Evolutionary conservation across 768 basidiomycete species (phyloP).

Genomic region (Postia placenta): DNA sequence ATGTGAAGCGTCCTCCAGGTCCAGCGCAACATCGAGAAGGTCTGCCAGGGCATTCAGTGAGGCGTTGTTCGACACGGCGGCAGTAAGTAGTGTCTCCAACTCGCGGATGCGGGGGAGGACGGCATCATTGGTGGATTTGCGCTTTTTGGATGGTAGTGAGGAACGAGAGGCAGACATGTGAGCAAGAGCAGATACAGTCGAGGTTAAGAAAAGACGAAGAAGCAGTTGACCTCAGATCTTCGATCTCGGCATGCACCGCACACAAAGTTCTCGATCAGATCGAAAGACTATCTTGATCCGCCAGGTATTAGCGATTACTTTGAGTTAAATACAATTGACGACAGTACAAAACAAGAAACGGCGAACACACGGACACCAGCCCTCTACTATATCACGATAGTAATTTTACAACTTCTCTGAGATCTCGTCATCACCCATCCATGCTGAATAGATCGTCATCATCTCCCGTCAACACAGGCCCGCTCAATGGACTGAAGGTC

Average conservation of each 20-base stretch:
- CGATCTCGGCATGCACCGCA: no score
- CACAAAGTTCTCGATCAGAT: no score
- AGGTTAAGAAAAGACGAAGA: no score
- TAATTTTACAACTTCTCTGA: not conserved
- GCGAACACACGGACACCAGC: not conserved
- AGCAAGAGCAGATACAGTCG: not conserved
- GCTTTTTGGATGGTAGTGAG: conserved; percentile 23
- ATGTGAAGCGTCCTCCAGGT: conserved; percentile 43
- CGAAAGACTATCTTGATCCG: no score
- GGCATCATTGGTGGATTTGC: conserved; percentile 16
- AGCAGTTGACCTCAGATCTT: no score
- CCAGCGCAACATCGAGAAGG: conserved; percentile 54
- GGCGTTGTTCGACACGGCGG: conserved; percentile 43
- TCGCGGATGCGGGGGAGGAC: conserved; percentile 26
- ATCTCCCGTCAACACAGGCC: conserved; percentile 52
- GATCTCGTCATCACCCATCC: conserved; percentile 31
- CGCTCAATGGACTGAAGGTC: conserved; percentile 54
- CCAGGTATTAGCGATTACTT: no score
- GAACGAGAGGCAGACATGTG: not conserved
- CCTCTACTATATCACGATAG: not conserved
- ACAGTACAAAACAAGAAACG: not conserved
- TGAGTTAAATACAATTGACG: no score
- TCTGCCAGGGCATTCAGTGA: conserved; percentile 79
- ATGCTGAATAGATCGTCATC: conserved; percentile 69
- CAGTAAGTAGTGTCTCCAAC: conserved; percentile 51